Conservation (phyloP, 2,329 filamentous ascomycete species). For the Neonectria sp. region DNA sequence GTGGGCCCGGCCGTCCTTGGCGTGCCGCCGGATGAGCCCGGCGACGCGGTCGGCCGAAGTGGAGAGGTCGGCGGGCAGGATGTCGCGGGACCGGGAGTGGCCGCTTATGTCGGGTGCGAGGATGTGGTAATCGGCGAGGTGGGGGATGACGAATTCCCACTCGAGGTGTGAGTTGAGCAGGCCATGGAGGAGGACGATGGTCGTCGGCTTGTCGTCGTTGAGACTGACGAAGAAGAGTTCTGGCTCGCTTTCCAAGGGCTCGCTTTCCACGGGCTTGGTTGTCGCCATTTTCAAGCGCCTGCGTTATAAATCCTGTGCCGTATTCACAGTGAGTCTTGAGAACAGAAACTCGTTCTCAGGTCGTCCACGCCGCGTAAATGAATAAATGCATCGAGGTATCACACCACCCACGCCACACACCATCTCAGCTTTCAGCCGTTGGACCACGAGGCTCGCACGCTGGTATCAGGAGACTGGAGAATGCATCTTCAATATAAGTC, state of each 20-base stretch:
- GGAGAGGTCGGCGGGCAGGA: slow-evolving; percentile 51
- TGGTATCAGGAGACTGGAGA: neutral
- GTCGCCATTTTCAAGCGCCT: slow-evolving; percentile 18
- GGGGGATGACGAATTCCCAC: slow-evolving; percentile 52
- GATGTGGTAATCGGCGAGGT: slow-evolving; percentile 56
- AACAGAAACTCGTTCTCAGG: neutral
- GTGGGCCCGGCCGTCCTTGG: slow-evolving; percentile 55
- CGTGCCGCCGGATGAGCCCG: slow-evolving; percentile 53
- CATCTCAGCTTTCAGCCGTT: slow-evolving; percentile 15
- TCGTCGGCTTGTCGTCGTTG: slow-evolving; percentile 48
- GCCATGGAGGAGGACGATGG: slow-evolving; percentile 52
- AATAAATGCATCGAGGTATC: neutral
- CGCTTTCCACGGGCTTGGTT: neutral
- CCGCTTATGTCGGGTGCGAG: slow-evolving; percentile 57
- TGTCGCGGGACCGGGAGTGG: slow-evolving; percentile 54
- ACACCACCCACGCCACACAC: slow-evolving; percentile 10
- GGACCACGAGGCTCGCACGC: neutral
- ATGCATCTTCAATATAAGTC: neutral
- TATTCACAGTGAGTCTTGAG: neutral
- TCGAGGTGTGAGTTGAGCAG: slow-evolving; percentile 53
- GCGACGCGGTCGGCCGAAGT: slow-evolving; percentile 53
- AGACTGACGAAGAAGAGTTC: slow-evolving; percentile 48
- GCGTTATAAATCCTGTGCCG: neutral
- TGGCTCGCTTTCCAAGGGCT: slow-evolving; percentile 8
- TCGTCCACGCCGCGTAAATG: neutral